Conservation (phyloP, 2,329 filamentous ascomycete species). For the Aspergillus costaricaensis region DNA sequence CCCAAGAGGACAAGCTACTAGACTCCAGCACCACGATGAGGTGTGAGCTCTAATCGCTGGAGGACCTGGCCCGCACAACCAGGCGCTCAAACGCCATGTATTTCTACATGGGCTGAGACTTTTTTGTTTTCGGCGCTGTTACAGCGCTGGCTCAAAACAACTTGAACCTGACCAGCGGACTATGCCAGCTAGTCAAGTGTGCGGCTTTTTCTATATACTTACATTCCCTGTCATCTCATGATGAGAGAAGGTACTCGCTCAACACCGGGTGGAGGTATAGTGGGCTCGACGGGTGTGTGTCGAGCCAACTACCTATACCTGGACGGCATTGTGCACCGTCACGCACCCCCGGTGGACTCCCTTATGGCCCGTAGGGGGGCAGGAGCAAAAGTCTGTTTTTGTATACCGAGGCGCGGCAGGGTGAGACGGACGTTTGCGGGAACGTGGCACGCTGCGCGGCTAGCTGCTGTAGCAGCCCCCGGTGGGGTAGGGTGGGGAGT, state of each 20-base stretch:
- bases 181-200: neutral
- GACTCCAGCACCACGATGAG: constrained; percentile 15
- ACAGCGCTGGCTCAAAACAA: neutral
- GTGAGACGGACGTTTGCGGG: neutral
- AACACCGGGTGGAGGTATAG: too few species aligned
- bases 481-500: too few species aligned
- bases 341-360: too few species aligned
- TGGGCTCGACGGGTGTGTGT: too few species aligned
- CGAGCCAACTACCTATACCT: too few species aligned
- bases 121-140: neutral
- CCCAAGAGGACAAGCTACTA: constrained; percentile 3
- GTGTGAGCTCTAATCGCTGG: constrained; percentile 14
- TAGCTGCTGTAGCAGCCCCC: too few species aligned
- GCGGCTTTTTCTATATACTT: neutral
- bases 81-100: neutral
- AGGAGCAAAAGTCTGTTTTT: neutral
- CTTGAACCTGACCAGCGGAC: neutral
- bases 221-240: too few species aligned
- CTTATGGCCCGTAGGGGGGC: too few species aligned
- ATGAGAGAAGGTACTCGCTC: too few species aligned
- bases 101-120: neutral
- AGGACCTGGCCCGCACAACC: neutral
- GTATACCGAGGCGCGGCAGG: neutral
- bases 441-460: too few species aligned
- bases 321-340: too few species aligned